These are phyloP conservation scores for Clonostachys byssicola DNA, from an alignment of 2,329 filamentous ascomycete genomes.

Conservation along the genomic window DNA sequence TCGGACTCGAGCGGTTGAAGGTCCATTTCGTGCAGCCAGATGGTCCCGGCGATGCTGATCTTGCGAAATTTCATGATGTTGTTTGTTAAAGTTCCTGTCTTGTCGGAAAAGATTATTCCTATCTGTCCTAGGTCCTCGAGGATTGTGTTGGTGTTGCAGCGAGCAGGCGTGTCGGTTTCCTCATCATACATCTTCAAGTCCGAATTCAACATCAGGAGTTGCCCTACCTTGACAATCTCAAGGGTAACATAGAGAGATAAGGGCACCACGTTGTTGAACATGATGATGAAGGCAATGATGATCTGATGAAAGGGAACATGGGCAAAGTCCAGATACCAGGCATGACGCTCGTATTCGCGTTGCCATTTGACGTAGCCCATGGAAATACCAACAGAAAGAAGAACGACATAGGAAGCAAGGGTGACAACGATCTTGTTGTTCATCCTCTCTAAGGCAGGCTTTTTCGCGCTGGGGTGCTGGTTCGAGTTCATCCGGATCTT, in stretches of 20 bases:
- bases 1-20: slow-evolving; percentile 31
- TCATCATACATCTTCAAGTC: slow-evolving; percentile 92
- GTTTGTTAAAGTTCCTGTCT: slow-evolving; percentile 90
- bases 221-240: slow-evolving; percentile 78
- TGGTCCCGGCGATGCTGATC: slow-evolving; percentile 81
- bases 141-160: slow-evolving; percentile 90
- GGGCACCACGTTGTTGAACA: slow-evolving; percentile 95
- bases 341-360: slow-evolving; percentile 55
- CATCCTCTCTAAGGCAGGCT: slow-evolving; percentile 69
- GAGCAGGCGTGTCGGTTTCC: slow-evolving; percentile 77
- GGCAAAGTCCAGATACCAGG: slow-evolving; percentile 74
- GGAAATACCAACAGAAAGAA: slow-evolving; percentile 76
- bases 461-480: slow-evolving; percentile 81
- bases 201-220: slow-evolving; percentile 72
- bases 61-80: slow-evolving; percentile 96
- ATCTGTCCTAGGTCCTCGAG: slow-evolving; percentile 92
- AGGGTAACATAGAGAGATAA: slow-evolving; percentile 87
- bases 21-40: slow-evolving; percentile 82
- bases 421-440: slow-evolving; percentile 80
- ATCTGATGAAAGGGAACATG: slow-evolving; percentile 76
- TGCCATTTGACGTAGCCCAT: slow-evolving; percentile 81
- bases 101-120: slow-evolving; percentile 87
- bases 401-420: slow-evolving; percentile 74
- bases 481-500: slow-evolving; percentile 93
- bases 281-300: slow-evolving; percentile 86